Evolutionary conservation across 2,329 filamentous ascomycete species (phyloP), one percentile per base, ranked within the genome.

Genomic region (Xylariaceae sp.): DNA sequence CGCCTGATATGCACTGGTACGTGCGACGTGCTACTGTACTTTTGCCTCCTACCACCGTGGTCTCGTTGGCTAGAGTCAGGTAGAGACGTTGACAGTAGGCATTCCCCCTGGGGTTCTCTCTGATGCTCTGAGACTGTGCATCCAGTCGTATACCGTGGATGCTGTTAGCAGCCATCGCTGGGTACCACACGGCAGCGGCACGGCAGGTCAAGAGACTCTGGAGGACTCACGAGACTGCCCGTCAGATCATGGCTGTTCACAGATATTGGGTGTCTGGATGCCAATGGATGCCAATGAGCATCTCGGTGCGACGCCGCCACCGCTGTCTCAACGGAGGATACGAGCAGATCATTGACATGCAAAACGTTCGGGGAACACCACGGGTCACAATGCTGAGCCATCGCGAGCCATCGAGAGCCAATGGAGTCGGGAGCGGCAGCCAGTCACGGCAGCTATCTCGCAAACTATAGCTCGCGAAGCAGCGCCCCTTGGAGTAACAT

Each of bases 261-360:
- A 54, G 51, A 30, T 17, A 6, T 47, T 17, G 37, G 37, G 51
- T 30, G 13, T 30, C 23, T 30, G 23, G 23, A 30, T 30, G 23
- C 23, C 23, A 30, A 4, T 30, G 23, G 11, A 41, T 41, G 13
- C 51, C 39, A 51, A 23, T 15, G 35, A 50, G 9, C 47, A 57
- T 57, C 48, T 34, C 6, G 10, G 17, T 57, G 47, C 48, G 47
- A 57, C 51, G 41, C 51, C 55, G 17, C 17, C 17, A n/a, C 30
- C 48, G 37, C 8, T 41, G 9, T 41, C 37, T 41, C 11, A 41
- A 41, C 11, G 37, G 37, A 41, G 5, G 8, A 10, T 13, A 41
- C 11, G 37, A 41, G 37, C 37, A 41, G 37, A 41, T 39, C 4
- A 8, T 18, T 35, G 2, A 7, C 41, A 48, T 30, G 44, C 11